Conservation (phyloP, 495 filamentous ascomycete genomes). For the Cercophora samala region DNA sequence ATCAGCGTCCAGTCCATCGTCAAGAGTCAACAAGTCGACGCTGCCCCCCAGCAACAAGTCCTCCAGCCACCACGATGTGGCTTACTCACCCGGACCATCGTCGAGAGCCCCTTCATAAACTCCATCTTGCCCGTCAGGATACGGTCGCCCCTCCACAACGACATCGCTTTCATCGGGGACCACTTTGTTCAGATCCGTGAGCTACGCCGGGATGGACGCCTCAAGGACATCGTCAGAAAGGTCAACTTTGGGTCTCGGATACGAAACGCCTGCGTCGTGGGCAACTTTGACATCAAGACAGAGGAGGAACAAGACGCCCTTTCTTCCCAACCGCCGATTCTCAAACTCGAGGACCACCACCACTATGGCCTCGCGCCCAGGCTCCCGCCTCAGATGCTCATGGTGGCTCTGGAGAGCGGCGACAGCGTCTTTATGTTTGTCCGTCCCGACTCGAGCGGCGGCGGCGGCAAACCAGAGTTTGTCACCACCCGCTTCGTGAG, state of each 20-base stretch:
- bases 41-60: conserved; percentile 21
- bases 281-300: conserved; percentile 30
- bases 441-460: conserved; percentile 38
- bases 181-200: conserved; percentile 69
- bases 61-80: conserved; percentile 55
- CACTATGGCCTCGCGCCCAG: conserved; percentile 14
- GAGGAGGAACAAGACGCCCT: conserved; percentile 22
- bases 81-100: conserved; percentile 70
- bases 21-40: conserved; percentile 30
- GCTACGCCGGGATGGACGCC: conserved; percentile 56
- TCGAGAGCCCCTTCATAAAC: conserved; percentile 71
- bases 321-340: conserved; percentile 13
- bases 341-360: conserved; percentile 34
- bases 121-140: conserved; percentile 79
- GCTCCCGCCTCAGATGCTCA: conserved; percentile 72
- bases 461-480: conserved; percentile 60
- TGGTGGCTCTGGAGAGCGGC: conserved; percentile 65
- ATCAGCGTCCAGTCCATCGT: conserved; percentile 44
- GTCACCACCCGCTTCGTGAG: conserved; percentile 57
- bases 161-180: conserved; percentile 85
- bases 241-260: conserved; percentile 71
- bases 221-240: conserved; percentile 69
- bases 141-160: conserved; percentile 64
- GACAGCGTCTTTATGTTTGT: conserved; percentile 72
- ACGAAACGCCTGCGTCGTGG: conserved; percentile 60